Evolutionary conservation across 306 rosid species (phyloP), one percentile per base, ranked within the genome.

Genomic region (Pueraria montana): DNA sequence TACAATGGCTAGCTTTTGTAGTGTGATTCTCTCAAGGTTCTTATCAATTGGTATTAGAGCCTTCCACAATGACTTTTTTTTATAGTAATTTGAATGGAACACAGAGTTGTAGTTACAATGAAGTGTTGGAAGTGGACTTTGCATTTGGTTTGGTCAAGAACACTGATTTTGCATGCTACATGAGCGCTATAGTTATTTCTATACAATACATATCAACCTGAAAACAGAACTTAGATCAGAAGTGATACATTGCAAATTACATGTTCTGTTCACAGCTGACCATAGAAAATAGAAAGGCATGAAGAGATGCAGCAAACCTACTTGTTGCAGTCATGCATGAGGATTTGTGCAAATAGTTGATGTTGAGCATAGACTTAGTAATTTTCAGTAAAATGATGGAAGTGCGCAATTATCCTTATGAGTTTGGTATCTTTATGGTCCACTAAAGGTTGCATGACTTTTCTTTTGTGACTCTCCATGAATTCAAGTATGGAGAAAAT

Each of bases 161-260:
- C 16, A 1, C 34, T 21, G 20, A 45, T 76, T 61, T 43, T 43
- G 9, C 10, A 9, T 61, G 27, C 71, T 40, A 23, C 0, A 27
- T 21, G 38, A 42, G 17, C 12, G 23, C 66, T 12, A 17, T 23
- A 36, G 71, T 59, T 59, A 14, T 20, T 40, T 17, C 42, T 59
- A 40, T 20, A 14, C 26, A 17, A 34, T 21, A 4, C 80, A 76
- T 45, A 24, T 58, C 21, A 59, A 45, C 43, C 1, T 61, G 61
- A 76, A 61, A 61, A 27, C 59, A 61, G 14, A 61, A 32, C 61
- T 45, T 20, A 9, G 72, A 45, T 62, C 58, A 62, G 16, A 62
- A 62, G 56, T 62, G 59, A 24, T 18, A 80, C 81, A 85, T 26
- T 24, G 42, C 17, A 62, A 43, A 77, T n/a, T n/a, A n/a, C n/a